Base-by-base conservation (phyloP, 371 early-diverging fungal species). In the Lichtheimia hyalospora region DNA sequence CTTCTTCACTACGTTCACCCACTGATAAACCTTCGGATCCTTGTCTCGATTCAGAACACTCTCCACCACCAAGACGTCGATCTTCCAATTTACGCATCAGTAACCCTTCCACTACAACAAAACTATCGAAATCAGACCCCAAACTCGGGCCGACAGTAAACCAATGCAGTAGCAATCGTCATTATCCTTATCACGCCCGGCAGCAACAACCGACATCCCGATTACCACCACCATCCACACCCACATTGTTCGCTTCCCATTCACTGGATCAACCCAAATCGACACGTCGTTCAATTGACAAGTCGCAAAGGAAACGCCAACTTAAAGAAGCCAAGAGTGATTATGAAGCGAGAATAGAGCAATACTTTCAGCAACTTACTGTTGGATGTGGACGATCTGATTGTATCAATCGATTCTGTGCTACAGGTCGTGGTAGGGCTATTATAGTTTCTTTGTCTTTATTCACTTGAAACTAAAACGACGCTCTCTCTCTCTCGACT, bases 401-500 rank as follows among this genome's bases (percentile, higher is more conserved):
- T 8, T 81, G 81, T 44, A 49, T 25, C 27, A 81, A 81, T 39
- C 73, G 70, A 28, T 72, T 81, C 50, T 81, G 81, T 66, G 75
- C 72, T 54, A 69, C 67, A 5, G 69, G 74, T 24, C 61, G 68
- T 67, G 73, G 73, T 74, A 70, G 60, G 40, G 27, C 7, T 27
- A 27, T 27, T 27, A 54, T 20, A 51, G 28, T 12, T 16, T 13
- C 24, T 7, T 20, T 46, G 13, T 28, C 44, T 23, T 24, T 28
- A 28, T 25, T 55, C 40, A 28, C 15, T 48, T 60, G 27, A 21
- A 16, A 42, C 25, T 50, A 42, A 39, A 25, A 48, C 25, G 25
- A 25, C 2, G n/a, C n/a, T n/a, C n/a, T n/a, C n/a, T n/a, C n/a
- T n/a, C 5, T 2, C 2, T 34, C 20, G 42, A 39, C 24, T 51